Conservation (phyloP, 768 basidiomycete genomes). For the Tylopilus sp. region DNA sequence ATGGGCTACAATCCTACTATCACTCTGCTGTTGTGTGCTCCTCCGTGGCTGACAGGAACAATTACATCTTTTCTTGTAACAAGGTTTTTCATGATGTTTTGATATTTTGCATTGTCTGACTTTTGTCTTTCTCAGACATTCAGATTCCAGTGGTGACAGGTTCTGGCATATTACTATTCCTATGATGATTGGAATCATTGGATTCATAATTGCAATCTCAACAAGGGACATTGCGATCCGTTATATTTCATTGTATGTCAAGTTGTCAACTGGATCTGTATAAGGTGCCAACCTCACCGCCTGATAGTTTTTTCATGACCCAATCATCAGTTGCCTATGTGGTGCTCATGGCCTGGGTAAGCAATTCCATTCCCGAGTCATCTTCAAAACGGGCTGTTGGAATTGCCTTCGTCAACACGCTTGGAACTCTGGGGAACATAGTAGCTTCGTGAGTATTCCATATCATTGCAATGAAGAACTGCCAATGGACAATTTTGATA, state of each 20-base stretch:
- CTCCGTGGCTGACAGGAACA: constrained; percentile 66
- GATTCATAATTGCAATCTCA: constrained; percentile 60
- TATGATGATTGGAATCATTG: constrained; percentile 54
- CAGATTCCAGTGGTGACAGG: constrained; percentile 67
- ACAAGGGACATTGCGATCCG: constrained; percentile 60
- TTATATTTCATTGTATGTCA: constrained; percentile 57
- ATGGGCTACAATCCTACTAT: constrained; percentile 61
- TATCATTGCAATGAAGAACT: background rate
- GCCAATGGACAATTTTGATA: constrained; percentile 13
- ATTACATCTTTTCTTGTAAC: constrained; percentile 53
- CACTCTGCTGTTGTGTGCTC: constrained; percentile 71
- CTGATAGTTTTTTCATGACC: constrained; percentile 69
- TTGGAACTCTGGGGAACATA: constrained; percentile 79
- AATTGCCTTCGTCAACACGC: constrained; percentile 74
- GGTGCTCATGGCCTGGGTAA: constrained; percentile 52
- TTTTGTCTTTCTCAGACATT: constrained; percentile 45
- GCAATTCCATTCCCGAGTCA: constrained; percentile 65
- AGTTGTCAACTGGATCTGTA: background rate
- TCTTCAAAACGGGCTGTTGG: constrained; percentile 77
- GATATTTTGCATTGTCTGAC: background rate
- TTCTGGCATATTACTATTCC: constrained; percentile 65
- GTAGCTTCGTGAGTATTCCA: constrained; percentile 60
- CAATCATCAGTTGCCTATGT: constrained; percentile 69
- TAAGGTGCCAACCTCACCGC: background rate
- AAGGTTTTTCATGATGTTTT: constrained; percentile 31